phyloP scores from a whole-genome alignment of 2,329 filamentous ascomycete species.

The Colletotrichum limetticola region DNA sequence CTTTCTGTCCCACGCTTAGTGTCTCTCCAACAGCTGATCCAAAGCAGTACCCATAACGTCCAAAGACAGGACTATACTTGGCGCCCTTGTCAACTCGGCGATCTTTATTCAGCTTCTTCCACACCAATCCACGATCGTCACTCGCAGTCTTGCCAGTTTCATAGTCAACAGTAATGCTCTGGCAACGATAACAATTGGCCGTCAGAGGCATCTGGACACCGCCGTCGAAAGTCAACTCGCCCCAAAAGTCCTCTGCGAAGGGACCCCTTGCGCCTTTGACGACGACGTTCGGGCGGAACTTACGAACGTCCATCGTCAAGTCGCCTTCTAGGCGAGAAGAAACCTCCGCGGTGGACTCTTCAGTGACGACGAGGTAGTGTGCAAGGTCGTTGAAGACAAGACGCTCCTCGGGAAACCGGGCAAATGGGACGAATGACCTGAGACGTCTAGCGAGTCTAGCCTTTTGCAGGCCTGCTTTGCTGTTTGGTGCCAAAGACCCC shows the following conservation, averaged over 20 bases:
- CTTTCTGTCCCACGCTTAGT: neutral
- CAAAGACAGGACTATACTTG: slow-evolving; percentile 19
- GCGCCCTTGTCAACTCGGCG: slow-evolving; percentile 9
- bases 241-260: slow-evolving; percentile 22
- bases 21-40: neutral
- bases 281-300: slow-evolving; percentile 18
- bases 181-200: slow-evolving; percentile 16
- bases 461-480: neutral
- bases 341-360: slow-evolving; percentile 74
- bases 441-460: slow-evolving; percentile 9
- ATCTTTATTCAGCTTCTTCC: slow-evolving; percentile 22
- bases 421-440: slow-evolving; percentile 45
- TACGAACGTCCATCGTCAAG: neutral
- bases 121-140: slow-evolving; percentile 11
- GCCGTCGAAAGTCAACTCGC: neutral
- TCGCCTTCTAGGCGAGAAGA: slow-evolving; percentile 1
- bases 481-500: slow-evolving; percentile 60
- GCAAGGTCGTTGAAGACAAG: slow-evolving; percentile 81
- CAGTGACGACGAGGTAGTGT: slow-evolving; percentile 77
- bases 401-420: slow-evolving; percentile 48
- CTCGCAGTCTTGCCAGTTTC: slow-evolving; percentile 3
- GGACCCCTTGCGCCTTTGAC: slow-evolving; percentile 8
- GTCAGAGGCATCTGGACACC: slow-evolving; percentile 14
- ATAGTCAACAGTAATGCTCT: slow-evolving; percentile 22
- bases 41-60: slow-evolving; percentile 14